Conservation (phyloP, 257 asterid species). For the Lavandula angustifolia region DNA sequence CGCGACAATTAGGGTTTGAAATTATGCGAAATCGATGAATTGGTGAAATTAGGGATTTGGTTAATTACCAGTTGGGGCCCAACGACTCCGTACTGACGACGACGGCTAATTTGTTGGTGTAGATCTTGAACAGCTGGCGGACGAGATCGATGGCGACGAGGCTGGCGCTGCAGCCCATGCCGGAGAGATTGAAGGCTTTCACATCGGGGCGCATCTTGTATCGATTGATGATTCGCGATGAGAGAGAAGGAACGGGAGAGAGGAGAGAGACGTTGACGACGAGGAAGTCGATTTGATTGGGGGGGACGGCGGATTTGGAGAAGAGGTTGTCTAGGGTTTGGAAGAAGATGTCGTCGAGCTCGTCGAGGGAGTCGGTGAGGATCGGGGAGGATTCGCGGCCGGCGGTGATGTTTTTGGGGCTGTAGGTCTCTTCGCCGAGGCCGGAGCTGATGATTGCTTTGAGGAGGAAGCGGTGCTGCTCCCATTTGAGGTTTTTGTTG, state of each 20-base stretch:
- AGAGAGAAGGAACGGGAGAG: slow-evolving; percentile 43
- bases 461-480: slow-evolving; percentile 38
- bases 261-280: slow-evolving; percentile 40
- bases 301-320: slow-evolving; percentile 21
- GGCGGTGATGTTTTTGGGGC: slow-evolving; percentile 26
- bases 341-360: slow-evolving; percentile 35
- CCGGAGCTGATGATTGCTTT: slow-evolving; percentile 40
- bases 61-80: slow-evolving; percentile 36
- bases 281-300: slow-evolving; percentile 36
- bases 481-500: slow-evolving; percentile 31
- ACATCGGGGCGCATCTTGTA: slow-evolving; percentile 37
- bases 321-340: slow-evolving; percentile 32
- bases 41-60: too few relatives aligned
- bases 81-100: slow-evolving; percentile 42
- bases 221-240: slow-evolving; percentile 39
- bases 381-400: slow-evolving; percentile 17
- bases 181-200: slow-evolving; percentile 42
- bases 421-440: slow-evolving; percentile 40
- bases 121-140: slow-evolving; percentile 31
- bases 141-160: slow-evolving; percentile 44
- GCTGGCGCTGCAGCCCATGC: slow-evolving; percentile 59
- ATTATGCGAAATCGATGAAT: too few relatives aligned
- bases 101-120: slow-evolving; percentile 27
- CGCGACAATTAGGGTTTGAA: too few relatives aligned
- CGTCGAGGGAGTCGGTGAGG: slow-evolving; percentile 21